These are phyloP conservation scores for Mucor lusitanicus DNA, from an alignment of 371 early-diverging fungal species.

Conservation along the genomic window DNA sequence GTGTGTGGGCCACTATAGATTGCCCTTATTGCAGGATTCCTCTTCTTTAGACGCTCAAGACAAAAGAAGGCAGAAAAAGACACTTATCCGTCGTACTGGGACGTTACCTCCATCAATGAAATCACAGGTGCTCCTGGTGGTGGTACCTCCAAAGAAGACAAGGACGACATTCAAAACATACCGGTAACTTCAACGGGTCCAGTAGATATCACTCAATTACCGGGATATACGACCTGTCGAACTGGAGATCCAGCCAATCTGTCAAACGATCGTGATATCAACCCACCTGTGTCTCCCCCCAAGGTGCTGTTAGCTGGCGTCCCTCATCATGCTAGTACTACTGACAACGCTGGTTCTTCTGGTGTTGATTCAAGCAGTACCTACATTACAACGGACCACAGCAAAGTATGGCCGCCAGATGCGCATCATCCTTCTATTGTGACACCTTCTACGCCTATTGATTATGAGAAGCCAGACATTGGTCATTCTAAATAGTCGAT, in stretches of 20 bases:
- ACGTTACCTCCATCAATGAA: slow-evolving; percentile 4
- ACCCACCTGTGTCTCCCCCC: not conserved
- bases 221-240: slow-evolving; percentile 4
- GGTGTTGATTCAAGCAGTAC: not conserved
- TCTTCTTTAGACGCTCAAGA: not conserved
- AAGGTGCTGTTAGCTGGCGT: not conserved
- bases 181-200: slow-evolving; percentile 4
- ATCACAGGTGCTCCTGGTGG: not conserved
- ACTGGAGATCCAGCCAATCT: slow-evolving; percentile 8
- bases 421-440: not conserved
- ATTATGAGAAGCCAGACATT: slow-evolving; percentile 4
- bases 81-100: slow-evolving; percentile 12
- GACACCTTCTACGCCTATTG: not conserved
- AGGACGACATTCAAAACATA: not conserved
- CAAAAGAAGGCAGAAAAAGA: not conserved
- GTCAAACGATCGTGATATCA: slow-evolving; percentile 3
- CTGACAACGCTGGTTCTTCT: not conserved
- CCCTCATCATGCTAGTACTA: not conserved
- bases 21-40: not conserved
- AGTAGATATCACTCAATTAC: not conserved
- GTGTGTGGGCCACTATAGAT: too few relatives aligned
- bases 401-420: slow-evolving; percentile 3
- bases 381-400: not conserved
- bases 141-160: not conserved
- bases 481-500: not conserved